Evolutionary conservation across 257 asterid species (phyloP).

Genomic region (Solanum tarapatanum): DNA sequence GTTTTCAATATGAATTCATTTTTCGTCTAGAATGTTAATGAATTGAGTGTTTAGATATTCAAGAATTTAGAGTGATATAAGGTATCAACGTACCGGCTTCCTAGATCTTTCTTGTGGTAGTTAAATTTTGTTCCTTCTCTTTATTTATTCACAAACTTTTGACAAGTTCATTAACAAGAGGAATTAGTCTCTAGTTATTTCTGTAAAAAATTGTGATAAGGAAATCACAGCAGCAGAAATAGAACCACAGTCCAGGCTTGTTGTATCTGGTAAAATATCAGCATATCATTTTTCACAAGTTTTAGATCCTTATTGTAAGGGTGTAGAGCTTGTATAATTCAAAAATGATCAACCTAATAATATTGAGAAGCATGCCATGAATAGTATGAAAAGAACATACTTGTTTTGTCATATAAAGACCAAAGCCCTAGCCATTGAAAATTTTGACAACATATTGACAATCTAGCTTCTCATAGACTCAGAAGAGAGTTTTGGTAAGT

Average conservation of each 20-base stretch:
- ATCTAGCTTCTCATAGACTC: conserved; percentile 18
- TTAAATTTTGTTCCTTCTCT: conserved; percentile 5
- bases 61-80: neutral
- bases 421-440: conserved; percentile 73
- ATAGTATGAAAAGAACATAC: conserved; percentile 18
- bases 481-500: conserved; percentile 18
- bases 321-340: conserved; percentile 79
- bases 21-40: neutral
- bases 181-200: conserved; percentile 57
- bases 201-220: conserved; percentile 42
- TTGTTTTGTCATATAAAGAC: conserved; percentile 60
- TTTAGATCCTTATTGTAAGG: conserved; percentile 62
- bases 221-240: conserved; percentile 26
- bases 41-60: too few relatives aligned
- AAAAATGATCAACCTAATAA: conserved; percentile 46
- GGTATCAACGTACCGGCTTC: neutral
- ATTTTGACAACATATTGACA: conserved; percentile 88
- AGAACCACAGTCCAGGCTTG: conserved; percentile 28
- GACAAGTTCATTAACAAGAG: conserved; percentile 84
- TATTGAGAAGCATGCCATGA: conserved; percentile 20
- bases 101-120: neutral
- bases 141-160: conserved; percentile 20
- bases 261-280: conserved; percentile 25
- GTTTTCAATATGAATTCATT: too few relatives aligned
- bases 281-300: conserved; percentile 40